Base-by-base conservation (phyloP, 169 alveolate species). In the Condylostoma magnum region DNA sequence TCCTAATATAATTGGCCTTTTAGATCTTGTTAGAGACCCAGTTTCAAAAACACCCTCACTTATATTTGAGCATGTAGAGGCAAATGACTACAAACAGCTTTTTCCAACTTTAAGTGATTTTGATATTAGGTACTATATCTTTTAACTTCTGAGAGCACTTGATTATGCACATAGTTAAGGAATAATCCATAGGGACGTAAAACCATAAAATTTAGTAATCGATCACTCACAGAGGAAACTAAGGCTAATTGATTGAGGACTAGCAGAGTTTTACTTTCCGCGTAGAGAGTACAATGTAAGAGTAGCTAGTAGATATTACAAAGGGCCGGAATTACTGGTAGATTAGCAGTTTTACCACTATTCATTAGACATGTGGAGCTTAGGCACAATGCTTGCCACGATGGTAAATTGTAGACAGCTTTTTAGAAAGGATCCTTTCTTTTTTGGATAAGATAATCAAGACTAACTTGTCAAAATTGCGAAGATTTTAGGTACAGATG, bases 211-310 rank as follows among this genome's bases (percentile, higher is more conserved):
- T 87, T 96, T 97, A 34, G 96, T 97, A 94, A 95, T 97, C 38
- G 99, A 97, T 84, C 99, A 94, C 60, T 91, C 84, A 54, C 68
- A 79, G 69, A 93, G 92, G 80, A 85, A 88, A 65, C 87, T 98
- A 60, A 85, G 99, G 71, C 84, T 98, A 31, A 96, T 98, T 69
- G 99, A 98, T 79, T 98, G 99, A 99, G 99, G 99, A 0, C 91
- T 98, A 30, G 99, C 99, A 10, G 99, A 98, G 86, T 98, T 95
- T 85, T 98, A 98, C 70, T 99, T 95, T 72, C 99, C 98, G n/a
- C 97, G 95, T n/a, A 91, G 95, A 67, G 99, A 97, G 76, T 98
- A 97, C 89, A 98, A 98, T 80, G 99, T 98, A 6, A 84, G 99
- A 63, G 99, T 97, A 6, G 98, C 98, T 18, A 5, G 75, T 87